Conservation (phyloP, 257 asterid genomes). For the Plantago major region DNA sequence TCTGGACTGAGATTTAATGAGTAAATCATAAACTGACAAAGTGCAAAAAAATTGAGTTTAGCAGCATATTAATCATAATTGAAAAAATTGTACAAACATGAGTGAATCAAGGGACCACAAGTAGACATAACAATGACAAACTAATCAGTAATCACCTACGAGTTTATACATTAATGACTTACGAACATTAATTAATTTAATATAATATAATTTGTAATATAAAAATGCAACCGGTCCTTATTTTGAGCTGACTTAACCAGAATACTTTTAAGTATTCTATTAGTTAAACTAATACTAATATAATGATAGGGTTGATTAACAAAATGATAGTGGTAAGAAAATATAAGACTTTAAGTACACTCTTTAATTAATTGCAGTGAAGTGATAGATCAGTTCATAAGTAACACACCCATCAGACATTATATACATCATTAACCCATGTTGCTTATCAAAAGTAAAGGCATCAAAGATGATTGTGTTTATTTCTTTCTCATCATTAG, state of each 20-base stretch:
- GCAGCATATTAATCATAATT: neutral
- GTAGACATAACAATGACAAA: conserved; percentile 16
- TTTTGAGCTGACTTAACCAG: conserved; percentile 5
- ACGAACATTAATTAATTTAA: neutral
- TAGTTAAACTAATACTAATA: neutral
- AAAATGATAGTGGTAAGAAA: conserved; percentile 32
- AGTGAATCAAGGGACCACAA: conserved; percentile 12
- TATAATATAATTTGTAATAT: neutral
- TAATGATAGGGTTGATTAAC: conserved; percentile 13
- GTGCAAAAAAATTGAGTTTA: conserved; percentile 5
- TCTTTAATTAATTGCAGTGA: conserved; percentile 18
- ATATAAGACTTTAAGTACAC: conserved; percentile 35
- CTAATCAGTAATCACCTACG: conserved; percentile 1
- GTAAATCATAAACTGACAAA: neutral
- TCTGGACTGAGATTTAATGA: conserved; percentile 21
- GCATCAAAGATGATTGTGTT: too few species aligned
- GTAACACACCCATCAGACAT: conserved; percentile 20
- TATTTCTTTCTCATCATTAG: neutral
- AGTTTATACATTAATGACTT: conserved; percentile 16
- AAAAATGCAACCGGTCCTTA: neutral
- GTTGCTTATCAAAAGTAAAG: conserved; percentile 11
- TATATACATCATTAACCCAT: conserved; percentile 22
- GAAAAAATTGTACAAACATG: neutral
- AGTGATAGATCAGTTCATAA: conserved; percentile 22
- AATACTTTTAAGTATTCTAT: neutral